Evolutionary conservation across 768 basidiomycete genomes (phyloP), one percentile per base, ranked within the genome.

Genomic region (Lentinula edodes): DNA sequence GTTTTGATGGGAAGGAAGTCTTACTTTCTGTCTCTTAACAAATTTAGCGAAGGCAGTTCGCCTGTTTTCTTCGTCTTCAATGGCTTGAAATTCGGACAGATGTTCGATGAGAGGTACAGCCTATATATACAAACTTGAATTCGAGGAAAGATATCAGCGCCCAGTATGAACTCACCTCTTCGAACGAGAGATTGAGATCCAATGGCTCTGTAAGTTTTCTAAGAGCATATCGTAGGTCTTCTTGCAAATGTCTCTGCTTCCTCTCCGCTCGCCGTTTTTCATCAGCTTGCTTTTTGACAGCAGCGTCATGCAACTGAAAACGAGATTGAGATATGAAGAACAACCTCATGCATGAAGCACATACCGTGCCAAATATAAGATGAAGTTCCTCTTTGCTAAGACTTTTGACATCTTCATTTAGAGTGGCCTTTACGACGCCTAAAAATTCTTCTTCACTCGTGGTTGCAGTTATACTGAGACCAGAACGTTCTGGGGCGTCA

Each of bases 201-300:
- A 98, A 73, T 1, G 91, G 83, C 53, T 95, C 91, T 0, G 90
- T 72, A 6, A 96, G 78, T 71, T 96, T 96, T 76, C 91, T 94
- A 65, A 98, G 79, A 0, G 95, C 97, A 75, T 98, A 97, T 6
- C 97, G 88, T 41, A 99, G 79, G 69, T 98, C 97, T 73, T 99
- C 97, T 68, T 97, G 93, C 64, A 93, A 74, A 72, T 96, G 91
- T 32, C 95, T 83, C 61, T 89, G 86, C 67, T 83, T 87, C 61
- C 94, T 82, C 73, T 98, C 97, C 0, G 86, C 76, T 39, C 93
- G 84, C n/a, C 88, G 80, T 71, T 86, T 91, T 72, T 98, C 97
- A 15, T 94, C 91, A 2, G 89, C 89, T 39, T 90, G 88, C 64
- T 87, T 87, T 72, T 86, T 89, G 45, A 85, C 62, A 12, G 89